Conservation (phyloP, 495 filamentous ascomycete species). For the Penicillium herquei region DNA sequence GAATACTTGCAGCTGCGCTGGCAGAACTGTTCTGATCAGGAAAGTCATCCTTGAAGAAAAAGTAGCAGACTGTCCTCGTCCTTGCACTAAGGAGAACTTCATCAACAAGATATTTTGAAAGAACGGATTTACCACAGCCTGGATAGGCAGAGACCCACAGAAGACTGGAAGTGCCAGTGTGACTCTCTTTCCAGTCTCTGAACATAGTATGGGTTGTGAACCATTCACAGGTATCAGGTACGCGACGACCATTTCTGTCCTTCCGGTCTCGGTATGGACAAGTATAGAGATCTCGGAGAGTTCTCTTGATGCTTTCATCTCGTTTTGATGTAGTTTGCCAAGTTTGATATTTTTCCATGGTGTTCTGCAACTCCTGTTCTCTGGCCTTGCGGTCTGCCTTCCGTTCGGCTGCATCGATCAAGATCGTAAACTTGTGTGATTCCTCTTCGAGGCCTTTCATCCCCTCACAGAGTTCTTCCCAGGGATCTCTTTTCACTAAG, state of each 20-base stretch:
- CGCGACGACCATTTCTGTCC: slow-evolving; percentile 32
- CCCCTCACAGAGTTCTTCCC: not conserved
- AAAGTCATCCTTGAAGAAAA: slow-evolving; percentile 58
- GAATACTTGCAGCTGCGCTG: slow-evolving; percentile 40
- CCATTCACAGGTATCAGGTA: slow-evolving; percentile 29
- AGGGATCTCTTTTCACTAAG: not conserved
- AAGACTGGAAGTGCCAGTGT: slow-evolving; percentile 2
- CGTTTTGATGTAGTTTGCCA: not conserved
- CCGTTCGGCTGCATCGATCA: not conserved
- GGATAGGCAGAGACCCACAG: slow-evolving; percentile 55
- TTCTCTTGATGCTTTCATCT: not conserved
- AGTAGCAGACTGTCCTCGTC: slow-evolving; percentile 38
- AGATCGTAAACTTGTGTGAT: not conserved
- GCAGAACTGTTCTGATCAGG: slow-evolving; percentile 37
- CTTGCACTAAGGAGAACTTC: slow-evolving; percentile 7
- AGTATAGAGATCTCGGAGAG: slow-evolving; percentile 6
- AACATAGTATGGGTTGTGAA: not conserved
- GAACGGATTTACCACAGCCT: slow-evolving; percentile 56
- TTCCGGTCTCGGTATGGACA: slow-evolving; percentile 38
- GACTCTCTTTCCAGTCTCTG: not conserved
- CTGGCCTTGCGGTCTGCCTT: not conserved
- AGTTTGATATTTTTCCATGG: not conserved
- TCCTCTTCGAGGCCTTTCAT: not conserved
- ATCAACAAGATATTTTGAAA: slow-evolving; percentile 46
- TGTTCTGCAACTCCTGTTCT: not conserved